Evolutionary conservation across 768 basidiomycete genomes (phyloP).

Genomic region (Austroboletus eburneus): DNA sequence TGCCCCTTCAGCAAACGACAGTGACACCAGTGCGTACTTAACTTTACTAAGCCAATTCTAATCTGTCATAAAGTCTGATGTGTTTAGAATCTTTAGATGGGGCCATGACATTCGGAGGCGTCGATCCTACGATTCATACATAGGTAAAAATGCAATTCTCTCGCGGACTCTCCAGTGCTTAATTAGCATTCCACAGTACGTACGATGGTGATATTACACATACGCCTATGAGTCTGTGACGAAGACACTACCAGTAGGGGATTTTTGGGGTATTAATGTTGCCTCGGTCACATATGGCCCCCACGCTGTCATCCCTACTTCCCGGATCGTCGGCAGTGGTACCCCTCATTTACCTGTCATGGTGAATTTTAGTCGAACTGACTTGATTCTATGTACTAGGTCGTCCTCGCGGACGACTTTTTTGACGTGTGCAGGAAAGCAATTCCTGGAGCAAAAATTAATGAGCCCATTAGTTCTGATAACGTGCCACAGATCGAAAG

Average conservation of each 20-base stretch:
- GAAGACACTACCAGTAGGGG: conserved; percentile 17
- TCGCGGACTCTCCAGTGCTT: too few species aligned
- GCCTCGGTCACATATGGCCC: conserved; percentile 13
- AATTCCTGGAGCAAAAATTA: conserved; percentile 11
- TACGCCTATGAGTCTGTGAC: conserved; percentile 29
- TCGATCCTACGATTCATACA: too few species aligned
- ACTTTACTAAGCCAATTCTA: too few species aligned
- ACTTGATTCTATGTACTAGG: neutral
- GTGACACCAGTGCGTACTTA: too few species aligned
- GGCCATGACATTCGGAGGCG: too few species aligned
- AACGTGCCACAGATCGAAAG: too few species aligned
- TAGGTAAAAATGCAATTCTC: too few species aligned
- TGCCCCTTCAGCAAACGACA: too few species aligned
- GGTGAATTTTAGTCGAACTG: neutral
- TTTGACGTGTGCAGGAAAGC: conserved; percentile 10
- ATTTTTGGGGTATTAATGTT: conserved; percentile 31
- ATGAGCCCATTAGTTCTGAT: too few species aligned
- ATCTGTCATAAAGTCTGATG: too few species aligned
- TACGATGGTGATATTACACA: conserved; percentile 19
- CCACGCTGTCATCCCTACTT: conserved; percentile 14
- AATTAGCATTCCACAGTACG: conserved; percentile 13
- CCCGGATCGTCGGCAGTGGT: conserved; percentile 28
- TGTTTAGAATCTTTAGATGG: too few species aligned
- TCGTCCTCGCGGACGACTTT: conserved; percentile 23
- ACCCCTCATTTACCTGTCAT: conserved; percentile 11